Evolutionary conservation across 495 filamentous ascomycete species (phyloP), one percentile per base, ranked within the genome.

Genomic region (Xylaria longipes): DNA sequence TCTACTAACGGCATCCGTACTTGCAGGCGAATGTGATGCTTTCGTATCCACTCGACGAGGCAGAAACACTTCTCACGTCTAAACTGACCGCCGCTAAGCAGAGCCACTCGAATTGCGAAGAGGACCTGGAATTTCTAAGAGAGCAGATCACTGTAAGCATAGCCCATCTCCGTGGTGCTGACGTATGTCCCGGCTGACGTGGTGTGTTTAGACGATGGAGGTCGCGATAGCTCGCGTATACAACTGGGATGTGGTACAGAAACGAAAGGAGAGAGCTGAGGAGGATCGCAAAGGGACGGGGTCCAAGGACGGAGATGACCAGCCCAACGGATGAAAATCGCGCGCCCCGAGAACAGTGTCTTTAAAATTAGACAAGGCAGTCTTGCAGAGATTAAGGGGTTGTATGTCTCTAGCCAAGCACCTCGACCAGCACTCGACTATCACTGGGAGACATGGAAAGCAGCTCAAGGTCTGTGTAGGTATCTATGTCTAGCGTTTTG

Each of bases 191-290:
- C 9, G 70, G 43, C 48, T 41, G 50, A 56, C 80, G 84, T 63
- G 85, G 71, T 27, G 20, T 22, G 39, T 74, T 22, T 74, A 97
- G 93, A 99, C 96, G 1, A 88, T 99, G 82, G 96, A 99, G 81
- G 96, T 99, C 48, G 96, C 96, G 15, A 94, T 94, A 22, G 96
- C 96, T 27, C 86, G 97, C 68, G 93, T 99, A n/a, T 99, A 98
- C 80, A 99, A 99, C 80, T 98, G 95, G 93, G 96, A 99, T 77
- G 93, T 99, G 8, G 93, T 93, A 43, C 90, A 97, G 86, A 93
- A 95, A 81, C 84, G 96, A 70, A 97, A 97, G 87, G 95, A 97
- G 69, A 95, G 93, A 80, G 87, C 86, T 22, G 91, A 92, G 9
- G 90, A 90, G 72, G 88, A 84, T 45, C 60, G 65, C 8, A 78